Percentiles rank a stretch among this genome's conserved stretches.
Conservation (phyloP, 345 rosid species). For the Aurinia saxatilis region DNA sequence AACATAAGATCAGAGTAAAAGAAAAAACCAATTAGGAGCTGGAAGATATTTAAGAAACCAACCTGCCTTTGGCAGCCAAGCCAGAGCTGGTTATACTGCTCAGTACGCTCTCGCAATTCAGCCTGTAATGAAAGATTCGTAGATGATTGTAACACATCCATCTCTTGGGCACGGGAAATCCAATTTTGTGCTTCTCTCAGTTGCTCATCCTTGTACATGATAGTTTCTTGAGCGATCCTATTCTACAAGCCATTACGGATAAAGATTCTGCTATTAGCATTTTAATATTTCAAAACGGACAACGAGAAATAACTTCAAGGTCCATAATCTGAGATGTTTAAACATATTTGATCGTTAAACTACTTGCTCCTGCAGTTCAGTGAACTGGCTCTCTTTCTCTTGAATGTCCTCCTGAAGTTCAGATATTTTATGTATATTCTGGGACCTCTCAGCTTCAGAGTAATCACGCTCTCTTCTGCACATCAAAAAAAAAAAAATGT, state of each 20-base stretch:
- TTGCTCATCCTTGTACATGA: conserved; percentile 81
- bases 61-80: conserved; percentile 96
- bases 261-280: not conserved
- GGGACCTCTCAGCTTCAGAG: conserved; percentile 89
- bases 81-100: conserved; percentile 91
- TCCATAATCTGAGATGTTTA: not conserved
- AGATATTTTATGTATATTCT: conserved; percentile 64
- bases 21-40: not conserved
- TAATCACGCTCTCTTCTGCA: conserved; percentile 98
- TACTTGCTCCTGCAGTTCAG: conserved; percentile 94
- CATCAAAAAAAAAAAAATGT: not conserved
- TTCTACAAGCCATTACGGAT: conserved; percentile 46
- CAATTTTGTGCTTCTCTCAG: conserved; percentile 72
- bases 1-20: conserved; percentile 9
- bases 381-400: conserved; percentile 80
- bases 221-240: conserved; percentile 84
- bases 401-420: conserved; percentile 88
- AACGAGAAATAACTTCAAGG: not conserved
- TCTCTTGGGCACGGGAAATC: conserved; percentile 78
- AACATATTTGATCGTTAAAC: not conserved
- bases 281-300: not conserved
- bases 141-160: conserved; percentile 76
- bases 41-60: conserved; percentile 15
- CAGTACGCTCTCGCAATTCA: conserved; percentile 78
- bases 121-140: conserved; percentile 70